Evolutionary conservation across 2,329 filamentous ascomycete species (phyloP).

Genomic region (Neonectria magnoliae): DNA sequence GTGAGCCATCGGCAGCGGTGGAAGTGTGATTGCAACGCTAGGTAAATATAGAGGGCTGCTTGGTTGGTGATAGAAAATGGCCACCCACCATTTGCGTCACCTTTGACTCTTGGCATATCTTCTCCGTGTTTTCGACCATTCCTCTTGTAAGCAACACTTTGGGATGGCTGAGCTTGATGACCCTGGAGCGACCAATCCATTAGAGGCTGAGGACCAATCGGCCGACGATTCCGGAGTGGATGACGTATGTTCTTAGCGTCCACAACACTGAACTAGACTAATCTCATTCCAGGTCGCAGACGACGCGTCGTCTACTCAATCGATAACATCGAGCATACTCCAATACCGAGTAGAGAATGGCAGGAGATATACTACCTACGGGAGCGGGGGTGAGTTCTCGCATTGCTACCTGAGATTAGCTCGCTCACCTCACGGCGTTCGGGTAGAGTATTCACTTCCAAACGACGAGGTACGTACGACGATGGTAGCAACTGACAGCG

Average conservation of each 20-base stretch:
- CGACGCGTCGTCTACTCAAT: background rate
- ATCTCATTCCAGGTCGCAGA: background rate
- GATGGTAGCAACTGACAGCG: background rate
- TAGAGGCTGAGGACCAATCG: background rate
- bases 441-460: background rate
- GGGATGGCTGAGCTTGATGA: background rate
- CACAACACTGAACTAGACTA: background rate
- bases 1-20: too few species aligned
- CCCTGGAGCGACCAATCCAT: background rate
- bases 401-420: background rate
- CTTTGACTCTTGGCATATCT: background rate
- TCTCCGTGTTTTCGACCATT: background rate
- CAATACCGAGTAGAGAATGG: background rate
- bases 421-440: background rate
- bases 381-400: background rate
- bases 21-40: too few species aligned
- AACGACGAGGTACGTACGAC: background rate
- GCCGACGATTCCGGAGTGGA: background rate
- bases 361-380: background rate
- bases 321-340: slow-evolving; percentile 1
- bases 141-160: background rate
- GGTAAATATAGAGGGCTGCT: too few species aligned
- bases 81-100: too few species aligned
- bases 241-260: background rate
- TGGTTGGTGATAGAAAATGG: too few species aligned